A percentile compares a stretch with the other conserved stretches of the same genome.
Conservation (phyloP, 2,329 filamentous ascomycete genomes). For the Talaromyces piceae region DNA sequence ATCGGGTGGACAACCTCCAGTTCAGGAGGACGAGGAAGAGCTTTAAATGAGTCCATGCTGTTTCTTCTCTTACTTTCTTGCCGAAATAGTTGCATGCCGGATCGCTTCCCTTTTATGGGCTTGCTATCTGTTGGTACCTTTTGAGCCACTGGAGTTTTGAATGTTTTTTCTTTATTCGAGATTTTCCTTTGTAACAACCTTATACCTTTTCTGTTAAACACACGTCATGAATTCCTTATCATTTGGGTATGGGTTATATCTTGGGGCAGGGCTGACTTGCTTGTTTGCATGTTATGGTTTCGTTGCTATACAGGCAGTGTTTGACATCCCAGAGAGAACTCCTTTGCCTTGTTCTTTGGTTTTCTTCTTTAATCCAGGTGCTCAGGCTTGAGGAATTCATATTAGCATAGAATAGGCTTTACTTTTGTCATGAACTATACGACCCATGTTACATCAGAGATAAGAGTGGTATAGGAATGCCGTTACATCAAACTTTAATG, state of each 20-base stretch:
- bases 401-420: background rate
- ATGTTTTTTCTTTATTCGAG: background rate
- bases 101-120: background rate
- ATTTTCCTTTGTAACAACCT: background rate
- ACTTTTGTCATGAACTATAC: background rate
- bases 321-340: background rate
- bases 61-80: background rate
- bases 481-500: background rate
- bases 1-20: background rate
- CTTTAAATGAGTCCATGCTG: background rate
- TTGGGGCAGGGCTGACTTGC: background rate
- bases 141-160: background rate
- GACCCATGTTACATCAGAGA: background rate
- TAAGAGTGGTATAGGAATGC: background rate
- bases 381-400: background rate
- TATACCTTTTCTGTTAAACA: background rate
- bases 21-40: slow-evolving; percentile 7
- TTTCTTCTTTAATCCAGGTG: background rate
- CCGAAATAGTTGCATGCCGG: background rate
- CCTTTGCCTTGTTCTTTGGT: background rate
- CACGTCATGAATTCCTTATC: background rate
- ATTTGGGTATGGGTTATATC: background rate
- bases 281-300: background rate
- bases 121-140: background rate
- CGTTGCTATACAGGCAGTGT: background rate